Evolutionary conservation across 805 yeast genomes (phyloP), one percentile per base, ranked within the genome.

Genomic region (Cyberlindnera misumaiensis): DNA sequence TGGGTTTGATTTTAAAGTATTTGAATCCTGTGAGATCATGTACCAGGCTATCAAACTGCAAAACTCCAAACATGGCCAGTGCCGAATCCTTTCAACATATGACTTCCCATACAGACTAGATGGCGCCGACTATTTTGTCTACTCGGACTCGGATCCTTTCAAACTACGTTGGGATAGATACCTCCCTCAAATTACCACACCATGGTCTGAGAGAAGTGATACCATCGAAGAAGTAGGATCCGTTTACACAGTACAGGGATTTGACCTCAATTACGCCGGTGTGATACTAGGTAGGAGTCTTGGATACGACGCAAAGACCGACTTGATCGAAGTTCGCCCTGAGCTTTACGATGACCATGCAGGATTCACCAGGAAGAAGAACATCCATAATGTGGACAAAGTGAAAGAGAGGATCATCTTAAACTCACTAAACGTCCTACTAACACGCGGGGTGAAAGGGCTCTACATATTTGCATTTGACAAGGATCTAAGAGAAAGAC

Each of bases 141-240:
- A 61, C 4, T 66, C 71, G 33, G 69, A 68, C 18, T 68, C 65
- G 26, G 59, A 56, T 35, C 34, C 29, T 2, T 68, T 68, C 47
- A 65, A 62, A 37, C 53, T 68, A 13, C 60, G 71, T 28, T 68
- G 74, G 74, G 74, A 68, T 46, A 53, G 72, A 35, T 68, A 68
- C 41, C 45, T 63, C 1, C 74, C 73, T 5, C 53, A 60, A 12
- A 59, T 59, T 8, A 48, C 55, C 4, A 48, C 55, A 2, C 74
- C 73, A 12, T 69, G 74, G 74, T 63, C 70, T 38, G 73, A 68
- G 45, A 47, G 73, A 28, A 53, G 55, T 0, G 72, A 68, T 32
- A 66, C 71, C 1, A 65, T 68, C 30, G 68, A 67, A 24, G 73
- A 68, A 47, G 72, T 68, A 30, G 74, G 74, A 0, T 65, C 71